Base-by-base conservation (phyloP, 495 filamentous ascomycete species). In the Copromyces sp. region DNA sequence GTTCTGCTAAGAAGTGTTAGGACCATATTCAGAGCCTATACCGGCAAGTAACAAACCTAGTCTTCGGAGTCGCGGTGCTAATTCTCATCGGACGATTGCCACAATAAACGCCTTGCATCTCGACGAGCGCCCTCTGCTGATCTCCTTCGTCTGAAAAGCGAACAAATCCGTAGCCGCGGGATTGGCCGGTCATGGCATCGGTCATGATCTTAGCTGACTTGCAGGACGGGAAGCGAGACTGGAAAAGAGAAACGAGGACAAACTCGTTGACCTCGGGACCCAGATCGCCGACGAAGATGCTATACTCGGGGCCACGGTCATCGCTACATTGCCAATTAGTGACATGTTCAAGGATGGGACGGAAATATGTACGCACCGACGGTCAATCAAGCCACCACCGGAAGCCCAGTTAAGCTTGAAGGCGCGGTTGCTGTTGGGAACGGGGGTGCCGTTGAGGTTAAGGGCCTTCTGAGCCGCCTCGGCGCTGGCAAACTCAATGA, bases 151-250 rank as follows among this genome's bases (percentile, higher is more conserved):
- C 93, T 47, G 93, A 91, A 82, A 99, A 99, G 74, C 95, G 93
- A 71, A 99, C 95, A 77, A 99, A 99, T 37, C 95, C 95, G 77
- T 99, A 99, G 42, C 95, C 95, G 70, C 95, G 93, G 39, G 95
- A 98, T 89, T 98, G 94, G 76, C 95, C 95, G 71, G 90, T 95
- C 82, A 98, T 95, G 71, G 97, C 95, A 78, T 99, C 95, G 59
- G 96, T 97, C 95, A 99, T 99, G 82, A 99, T 99, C 87, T 99
- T 99, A 73, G 96, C 95, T 11, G 94, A 97, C 85, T 98, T 98
- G 92, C 96, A 98, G 6, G 93, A 96, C 1, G 92, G 93, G 86
- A 95, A 99, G 41, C 94, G 92, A 75, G 89, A 90, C 82, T 99
- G 95, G 87, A 99, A 99, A 69, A 99, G 90, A 4, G 94, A 96